Base-by-base conservation (phyloP, 2,329 filamentous ascomycete genomes). In the Sporothrix brasiliensis region DNA sequence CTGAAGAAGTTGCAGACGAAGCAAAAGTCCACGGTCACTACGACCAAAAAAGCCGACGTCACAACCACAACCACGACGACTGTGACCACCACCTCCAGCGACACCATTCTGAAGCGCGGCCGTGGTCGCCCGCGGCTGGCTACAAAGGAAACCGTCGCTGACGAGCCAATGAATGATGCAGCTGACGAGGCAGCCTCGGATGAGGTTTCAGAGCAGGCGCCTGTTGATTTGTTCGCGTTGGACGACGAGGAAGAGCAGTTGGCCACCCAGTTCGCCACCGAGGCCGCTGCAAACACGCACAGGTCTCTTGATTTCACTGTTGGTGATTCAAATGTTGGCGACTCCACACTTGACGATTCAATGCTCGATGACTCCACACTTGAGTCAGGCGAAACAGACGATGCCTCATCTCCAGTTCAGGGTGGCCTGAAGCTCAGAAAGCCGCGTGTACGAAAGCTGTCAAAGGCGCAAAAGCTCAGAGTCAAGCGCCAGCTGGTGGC, bases 221-320 rank as follows among this genome's bases (percentile, higher is more conserved):
- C 63, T 19, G 39, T 27, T 9, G 49, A 16, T 27, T 19, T 34
- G 11, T 52, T 39, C n/a, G 49, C 41, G 5, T 16, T 30, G 6
- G 49, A 54, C 2, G 60, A 50, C 34, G 70, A 69, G 34, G 70
- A 69, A 27, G 66, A 68, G 11, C 60, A 71, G 52, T 19, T 69
- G 60, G 67, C 70, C 13, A 67, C 70, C 16, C 70, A 71, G 67
- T 44, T 71, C 1, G 30, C n/a, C 16, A 19, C 30, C 10, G 68
- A 63, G 41, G 58, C 58, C 21, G 39, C 58, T 21, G 58, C 58
- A 44, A 47, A 24, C 39, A 16, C 58, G 14, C 21, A 39, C 24
- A 44, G 24, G 21, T n/a, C 44, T n/a, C 44, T n/a, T 4, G 58
- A 56, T 16, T 30, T 24, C 6, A 56, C 53, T 6, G 16, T 56